Conservation (phyloP, 805 yeast species). For the Candida broadrunensis region DNA sequence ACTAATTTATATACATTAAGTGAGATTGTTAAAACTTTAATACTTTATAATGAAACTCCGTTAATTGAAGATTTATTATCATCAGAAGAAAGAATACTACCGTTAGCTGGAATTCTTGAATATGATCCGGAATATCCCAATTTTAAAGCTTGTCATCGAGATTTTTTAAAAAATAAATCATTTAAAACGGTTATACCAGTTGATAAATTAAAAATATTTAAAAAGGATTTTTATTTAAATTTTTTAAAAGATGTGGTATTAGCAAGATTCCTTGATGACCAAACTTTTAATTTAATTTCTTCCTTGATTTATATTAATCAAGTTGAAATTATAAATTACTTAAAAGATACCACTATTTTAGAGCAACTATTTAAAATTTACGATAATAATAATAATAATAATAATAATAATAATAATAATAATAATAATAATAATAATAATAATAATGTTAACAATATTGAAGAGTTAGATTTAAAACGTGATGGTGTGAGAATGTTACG, state of each 20-base stretch:
- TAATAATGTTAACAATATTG: background rate
- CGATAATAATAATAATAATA: conserved; percentile 7
- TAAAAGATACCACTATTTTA: conserved; percentile 52
- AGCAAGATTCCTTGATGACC: conserved; percentile 80
- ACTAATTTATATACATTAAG: conserved; percentile 63
- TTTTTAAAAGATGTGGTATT: conserved; percentile 84
- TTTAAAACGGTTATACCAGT: conserved; percentile 72
- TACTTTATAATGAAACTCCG: conserved; percentile 63
- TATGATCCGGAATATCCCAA: conserved; percentile 84
- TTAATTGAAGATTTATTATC: conserved; percentile 32
- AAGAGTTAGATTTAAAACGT: conserved; percentile 33
- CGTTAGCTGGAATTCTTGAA: conserved; percentile 78
- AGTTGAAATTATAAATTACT: conserved; percentile 57
- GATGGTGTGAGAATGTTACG: conserved; percentile 78
- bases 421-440: conserved; percentile 3
- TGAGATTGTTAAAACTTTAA: conserved; percentile 66
- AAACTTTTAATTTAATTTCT: conserved; percentile 62
- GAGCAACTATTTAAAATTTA: conserved; percentile 60
- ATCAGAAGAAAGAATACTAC: conserved; percentile 33
- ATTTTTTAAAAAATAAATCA: conserved; percentile 53
- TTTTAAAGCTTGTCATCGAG: conserved; percentile 76
- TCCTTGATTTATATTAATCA: conserved; percentile 69
- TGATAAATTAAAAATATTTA: conserved; percentile 51
- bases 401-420: background rate
- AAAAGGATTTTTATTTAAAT: conserved; percentile 73